phyloP scores from a whole-genome alignment of 805 yeast genomes.

The Hanseniaspora taiwanica region DNA sequence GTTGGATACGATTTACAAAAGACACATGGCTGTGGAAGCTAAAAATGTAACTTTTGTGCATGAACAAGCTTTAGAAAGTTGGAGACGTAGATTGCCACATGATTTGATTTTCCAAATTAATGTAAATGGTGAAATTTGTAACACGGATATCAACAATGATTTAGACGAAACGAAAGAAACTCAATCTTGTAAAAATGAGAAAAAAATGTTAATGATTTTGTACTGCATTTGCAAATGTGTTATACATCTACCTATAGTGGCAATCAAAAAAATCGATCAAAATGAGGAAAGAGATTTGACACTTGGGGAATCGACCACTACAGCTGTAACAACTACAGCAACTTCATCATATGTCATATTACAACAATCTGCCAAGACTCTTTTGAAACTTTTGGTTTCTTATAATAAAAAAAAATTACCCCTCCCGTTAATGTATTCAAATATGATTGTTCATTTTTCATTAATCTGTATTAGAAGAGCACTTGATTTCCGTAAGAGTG shows the following conservation, averaged over 20 bases:
- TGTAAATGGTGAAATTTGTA: constrained; percentile 40
- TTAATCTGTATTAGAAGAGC: constrained; percentile 62
- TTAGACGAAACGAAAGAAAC: constrained; percentile 7
- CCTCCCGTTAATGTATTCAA: constrained; percentile 46
- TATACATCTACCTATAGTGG: constrained; percentile 52
- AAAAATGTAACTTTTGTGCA: constrained; percentile 23
- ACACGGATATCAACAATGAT: constrained; percentile 16
- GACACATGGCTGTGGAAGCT: constrained; percentile 27
- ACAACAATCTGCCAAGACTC: constrained; percentile 55
- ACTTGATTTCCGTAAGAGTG: constrained; percentile 72
- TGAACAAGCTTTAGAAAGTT: constrained; percentile 63
- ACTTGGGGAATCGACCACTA: too few species aligned
- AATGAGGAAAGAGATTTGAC: too few species aligned
- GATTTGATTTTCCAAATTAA: constrained; percentile 52
- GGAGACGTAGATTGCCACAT: constrained; percentile 61
- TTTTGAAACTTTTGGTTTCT: constrained; percentile 37
- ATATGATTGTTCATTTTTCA: constrained; percentile 51
- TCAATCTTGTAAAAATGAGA: constrained; percentile 26
- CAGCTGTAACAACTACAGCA: constrained; percentile 13
- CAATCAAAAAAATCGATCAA: constrained; percentile 26
- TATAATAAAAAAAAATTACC: constrained; percentile 34
- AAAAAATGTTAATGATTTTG: constrained; percentile 39
- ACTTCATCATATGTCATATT: constrained; percentile 49
- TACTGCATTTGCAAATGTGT: constrained; percentile 52
- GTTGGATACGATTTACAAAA: constrained; percentile 55